These are phyloP conservation scores for Excoecaria agallocha DNA, from an alignment of 345 rosid species.

Conservation along the genomic window DNA sequence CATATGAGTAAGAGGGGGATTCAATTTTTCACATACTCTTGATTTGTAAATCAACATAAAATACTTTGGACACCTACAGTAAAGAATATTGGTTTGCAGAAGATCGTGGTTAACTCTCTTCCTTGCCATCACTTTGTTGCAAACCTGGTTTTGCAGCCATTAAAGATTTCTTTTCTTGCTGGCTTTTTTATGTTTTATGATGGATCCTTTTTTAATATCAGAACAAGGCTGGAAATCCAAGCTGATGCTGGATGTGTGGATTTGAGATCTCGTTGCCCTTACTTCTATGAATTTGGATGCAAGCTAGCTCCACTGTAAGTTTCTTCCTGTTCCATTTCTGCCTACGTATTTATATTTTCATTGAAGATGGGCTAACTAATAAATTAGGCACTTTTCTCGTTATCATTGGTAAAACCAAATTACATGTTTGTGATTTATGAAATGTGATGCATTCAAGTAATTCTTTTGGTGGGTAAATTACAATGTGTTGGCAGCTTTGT, in stretches of 20 bases:
- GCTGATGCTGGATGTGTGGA: conserved; percentile 89
- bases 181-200: background rate
- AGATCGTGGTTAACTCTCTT: background rate
- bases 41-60: background rate
- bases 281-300: conserved; percentile 84
- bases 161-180: background rate
- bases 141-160: background rate
- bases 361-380: background rate
- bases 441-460: too few relatives aligned
- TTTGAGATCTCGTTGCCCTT: conserved; percentile 65
- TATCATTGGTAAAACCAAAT: background rate
- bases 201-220: conserved; percentile 20
- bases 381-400: too few relatives aligned
- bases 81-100: background rate
- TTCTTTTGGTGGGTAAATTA: too few relatives aligned
- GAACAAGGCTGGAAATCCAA: conserved; percentile 79
- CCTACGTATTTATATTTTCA: background rate
- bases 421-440: too few relatives aligned
- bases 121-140: background rate
- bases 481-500: too few relatives aligned
- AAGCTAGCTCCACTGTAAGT: conserved; percentile 82
- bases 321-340: background rate
- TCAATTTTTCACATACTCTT: background rate
- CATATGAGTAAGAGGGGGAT: background rate
- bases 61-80: background rate